Percentiles rank a stretch among this genome's conserved stretches.
phyloP scores from a whole-genome alignment of 768 basidiomycete species.

The Hemileccinum impolitum region DNA sequence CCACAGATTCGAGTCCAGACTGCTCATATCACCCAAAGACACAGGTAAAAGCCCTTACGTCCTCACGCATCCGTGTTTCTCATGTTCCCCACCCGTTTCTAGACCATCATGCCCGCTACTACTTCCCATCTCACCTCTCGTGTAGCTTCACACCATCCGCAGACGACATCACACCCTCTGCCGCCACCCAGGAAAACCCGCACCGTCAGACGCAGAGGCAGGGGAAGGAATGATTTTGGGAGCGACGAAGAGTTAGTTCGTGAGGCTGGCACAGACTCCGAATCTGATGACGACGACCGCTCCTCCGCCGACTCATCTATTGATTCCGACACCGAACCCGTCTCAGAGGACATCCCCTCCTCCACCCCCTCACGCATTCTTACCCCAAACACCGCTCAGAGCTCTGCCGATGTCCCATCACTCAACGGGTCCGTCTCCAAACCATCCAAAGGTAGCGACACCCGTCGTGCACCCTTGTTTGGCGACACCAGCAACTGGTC shows the following conservation, averaged over 20 bases:
- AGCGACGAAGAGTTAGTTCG: slow-evolving; percentile 80
- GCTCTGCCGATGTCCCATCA: slow-evolving; percentile 43
- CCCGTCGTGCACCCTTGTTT: slow-evolving; percentile 49
- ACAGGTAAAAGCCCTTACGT: slow-evolving; percentile 33
- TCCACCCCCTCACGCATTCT: slow-evolving; percentile 50
- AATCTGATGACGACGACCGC: slow-evolving; percentile 55
- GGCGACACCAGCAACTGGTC: slow-evolving; percentile 63
- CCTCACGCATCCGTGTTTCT: slow-evolving; percentile 19
- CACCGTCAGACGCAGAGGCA: slow-evolving; percentile 58
- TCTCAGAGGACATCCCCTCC: slow-evolving; percentile 57
- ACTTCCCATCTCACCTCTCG: slow-evolving; percentile 33
- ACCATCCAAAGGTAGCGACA: slow-evolving; percentile 27
- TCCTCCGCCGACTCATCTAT: slow-evolving; percentile 59
- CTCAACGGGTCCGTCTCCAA: slow-evolving; percentile 23
- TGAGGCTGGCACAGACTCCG: slow-evolving; percentile 68
- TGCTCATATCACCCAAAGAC: slow-evolving; percentile 27
- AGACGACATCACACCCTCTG: slow-evolving; percentile 25
- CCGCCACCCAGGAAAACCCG: slow-evolving; percentile 36
- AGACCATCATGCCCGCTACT: slow-evolving; percentile 45
- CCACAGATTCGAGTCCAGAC: slow-evolving; percentile 20
- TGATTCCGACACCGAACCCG: slow-evolving; percentile 71
- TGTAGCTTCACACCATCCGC: slow-evolving; percentile 12
- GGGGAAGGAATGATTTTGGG: slow-evolving; percentile 53
- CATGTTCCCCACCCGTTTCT: slow-evolving; percentile 1
- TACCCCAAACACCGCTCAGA: slow-evolving; percentile 68